phyloP scores from a whole-genome alignment of 371 early-diverging fungal genomes.

The Mucor racemosus region DNA sequence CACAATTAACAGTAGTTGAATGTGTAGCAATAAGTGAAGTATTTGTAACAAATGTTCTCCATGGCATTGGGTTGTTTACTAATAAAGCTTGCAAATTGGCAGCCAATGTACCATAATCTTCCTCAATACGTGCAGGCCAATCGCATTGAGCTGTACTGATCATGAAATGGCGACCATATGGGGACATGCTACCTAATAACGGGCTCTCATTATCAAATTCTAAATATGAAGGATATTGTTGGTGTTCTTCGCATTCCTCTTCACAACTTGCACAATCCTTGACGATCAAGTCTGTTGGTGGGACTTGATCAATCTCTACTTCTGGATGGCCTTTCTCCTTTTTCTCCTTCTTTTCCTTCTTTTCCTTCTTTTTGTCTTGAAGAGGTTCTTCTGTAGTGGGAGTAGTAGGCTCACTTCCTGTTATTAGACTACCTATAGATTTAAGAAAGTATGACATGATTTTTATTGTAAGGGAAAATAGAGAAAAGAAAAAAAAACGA shows the following conservation, averaged over 20 bases:
- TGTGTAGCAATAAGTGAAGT: slow-evolving; percentile 43
- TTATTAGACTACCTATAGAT: not conserved
- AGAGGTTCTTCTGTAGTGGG: not conserved
- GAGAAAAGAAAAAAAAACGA: slow-evolving; percentile 17
- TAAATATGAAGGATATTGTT: slow-evolving; percentile 66
- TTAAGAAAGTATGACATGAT: slow-evolving; percentile 19
- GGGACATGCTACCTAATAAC: slow-evolving; percentile 68
- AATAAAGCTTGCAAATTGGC: slow-evolving; percentile 39
- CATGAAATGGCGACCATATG: slow-evolving; percentile 74
- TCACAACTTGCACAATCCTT: slow-evolving; percentile 50
- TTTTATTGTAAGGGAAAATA: not conserved
- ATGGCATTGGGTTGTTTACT: slow-evolving; percentile 25
- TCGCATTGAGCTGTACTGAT: slow-evolving; percentile 66
- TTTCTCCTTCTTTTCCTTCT: not conserved
- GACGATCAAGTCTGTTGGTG: slow-evolving; percentile 39
- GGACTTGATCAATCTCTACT: slow-evolving; percentile 34
- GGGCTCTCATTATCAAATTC: slow-evolving; percentile 61
- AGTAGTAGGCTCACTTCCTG: not conserved
- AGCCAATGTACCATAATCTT: slow-evolving; percentile 55
- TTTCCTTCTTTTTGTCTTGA: not conserved
- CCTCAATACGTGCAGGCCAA: slow-evolving; percentile 69
- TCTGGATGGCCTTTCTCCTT: not conserved
- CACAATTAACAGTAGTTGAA: slow-evolving; percentile 29
- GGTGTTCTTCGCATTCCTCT: slow-evolving; percentile 62
- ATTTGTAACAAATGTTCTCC: slow-evolving; percentile 56